These are phyloP conservation scores for Prunus yedoensis DNA, from an alignment of 331 rosid genomes.

Conservation along the genomic window DNA sequence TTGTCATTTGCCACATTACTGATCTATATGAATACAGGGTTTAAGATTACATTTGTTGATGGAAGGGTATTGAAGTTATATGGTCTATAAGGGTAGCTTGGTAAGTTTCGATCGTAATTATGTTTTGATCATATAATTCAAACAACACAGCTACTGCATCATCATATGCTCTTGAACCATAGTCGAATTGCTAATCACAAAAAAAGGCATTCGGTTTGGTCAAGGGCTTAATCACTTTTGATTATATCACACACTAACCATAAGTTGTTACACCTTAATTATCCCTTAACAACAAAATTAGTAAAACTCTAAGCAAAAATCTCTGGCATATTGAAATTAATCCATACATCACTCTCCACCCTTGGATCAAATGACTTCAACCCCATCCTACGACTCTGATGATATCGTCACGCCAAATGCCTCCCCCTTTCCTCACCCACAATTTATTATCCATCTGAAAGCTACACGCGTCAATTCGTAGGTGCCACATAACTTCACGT, in stretches of 20 bases:
- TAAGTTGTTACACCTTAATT: slow-evolving; percentile 18
- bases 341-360: slow-evolving; percentile 1
- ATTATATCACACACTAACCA: background rate
- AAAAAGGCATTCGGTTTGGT: background rate
- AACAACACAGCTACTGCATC: too few species aligned
- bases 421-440: background rate
- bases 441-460: background rate
- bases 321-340: background rate
- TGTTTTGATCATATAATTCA: too few species aligned
- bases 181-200: too few species aligned
- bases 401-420: too few species aligned
- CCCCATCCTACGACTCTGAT: slow-evolving; percentile 19
- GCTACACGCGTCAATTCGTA: background rate
- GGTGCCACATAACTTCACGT: slow-evolving; percentile 26
- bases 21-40: too few species aligned
- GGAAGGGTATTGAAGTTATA: too few species aligned
- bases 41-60: too few species aligned
- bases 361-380: slow-evolving; percentile 12
- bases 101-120: too few species aligned
- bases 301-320: slow-evolving; percentile 25
- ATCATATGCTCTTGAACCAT: too few species aligned
- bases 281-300: slow-evolving; percentile 15
- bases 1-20: background rate
- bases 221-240: slow-evolving; percentile 7
- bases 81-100: too few species aligned